A percentile compares a stretch with the other conserved stretches of the same genome.
Conservation (phyloP, 345 rosid genomes). For the Eucalyptus sideroxylon region DNA sequence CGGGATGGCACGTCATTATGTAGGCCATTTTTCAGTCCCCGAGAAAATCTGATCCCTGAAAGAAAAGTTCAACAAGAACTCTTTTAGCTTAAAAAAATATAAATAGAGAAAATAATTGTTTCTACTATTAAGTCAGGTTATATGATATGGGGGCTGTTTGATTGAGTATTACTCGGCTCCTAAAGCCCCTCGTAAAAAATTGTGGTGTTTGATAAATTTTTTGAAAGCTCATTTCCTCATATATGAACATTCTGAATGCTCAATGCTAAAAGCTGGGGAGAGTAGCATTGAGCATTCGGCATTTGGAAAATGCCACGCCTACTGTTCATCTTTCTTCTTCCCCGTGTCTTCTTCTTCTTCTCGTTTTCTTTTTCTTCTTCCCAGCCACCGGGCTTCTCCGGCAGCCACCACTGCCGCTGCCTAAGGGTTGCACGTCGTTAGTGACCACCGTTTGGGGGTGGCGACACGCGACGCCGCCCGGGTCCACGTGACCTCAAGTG, state of each 20-base stretch:
- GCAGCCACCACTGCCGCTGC: rapidly evolving
- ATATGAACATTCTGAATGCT: no score
- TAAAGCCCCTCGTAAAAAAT: rapidly evolving
- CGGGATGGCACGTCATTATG: neutral
- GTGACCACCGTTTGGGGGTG: no score
- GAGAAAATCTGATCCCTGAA: neutral
- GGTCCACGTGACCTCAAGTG: no score
- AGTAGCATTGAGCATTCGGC: no score
- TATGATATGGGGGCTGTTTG: no score
- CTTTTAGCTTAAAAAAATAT: neutral
- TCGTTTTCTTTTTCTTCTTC: no score
- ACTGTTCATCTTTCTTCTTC: no score
- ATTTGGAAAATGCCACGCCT: no score
- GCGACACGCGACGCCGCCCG: no score
- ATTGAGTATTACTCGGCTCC: no score
- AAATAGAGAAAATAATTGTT: neutral
- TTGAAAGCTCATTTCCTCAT: rapidly evolving
- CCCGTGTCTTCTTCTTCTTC: no score
- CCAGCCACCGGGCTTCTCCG: rapidly evolving
- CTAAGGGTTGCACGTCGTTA: rapidly evolving
- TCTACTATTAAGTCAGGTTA: neutral
- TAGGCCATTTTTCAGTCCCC: neutral
- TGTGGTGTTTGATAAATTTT: no score
- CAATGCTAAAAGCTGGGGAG: rapidly evolving
- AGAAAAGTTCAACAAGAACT: neutral